Conservation (phyloP, 345 rosid species). For the Turnera subulata region DNA sequence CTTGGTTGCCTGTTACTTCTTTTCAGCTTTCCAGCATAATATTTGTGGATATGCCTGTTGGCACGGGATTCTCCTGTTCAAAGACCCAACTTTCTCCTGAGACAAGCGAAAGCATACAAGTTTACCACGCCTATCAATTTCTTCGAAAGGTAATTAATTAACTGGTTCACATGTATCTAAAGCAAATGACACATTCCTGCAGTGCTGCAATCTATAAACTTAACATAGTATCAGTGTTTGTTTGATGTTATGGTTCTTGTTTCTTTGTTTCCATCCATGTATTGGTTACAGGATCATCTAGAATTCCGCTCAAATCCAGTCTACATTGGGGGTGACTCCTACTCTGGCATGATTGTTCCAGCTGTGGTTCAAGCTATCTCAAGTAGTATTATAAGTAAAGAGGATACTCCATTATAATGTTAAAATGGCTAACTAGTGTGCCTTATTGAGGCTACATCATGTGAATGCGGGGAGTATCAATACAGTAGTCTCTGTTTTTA, state of each 20-base stretch:
- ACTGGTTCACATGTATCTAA: not conserved
- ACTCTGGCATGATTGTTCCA: constrained; percentile 57
- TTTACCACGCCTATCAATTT: constrained; percentile 42
- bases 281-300: constrained; percentile 63
- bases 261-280: not conserved
- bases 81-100: constrained; percentile 27
- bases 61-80: constrained; percentile 73
- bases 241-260: not conserved
- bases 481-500: too few relatives aligned
- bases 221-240: too few relatives aligned
- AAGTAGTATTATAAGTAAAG: constrained; percentile 51
- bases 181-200: too few relatives aligned
- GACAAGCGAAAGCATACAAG: constrained; percentile 47
- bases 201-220: too few relatives aligned
- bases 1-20: not conserved
- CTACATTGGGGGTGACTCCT: constrained; percentile 68
- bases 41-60: constrained; percentile 70
- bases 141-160: constrained; percentile 47
- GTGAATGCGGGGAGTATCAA: too few relatives aligned
- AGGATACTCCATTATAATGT: too few relatives aligned
- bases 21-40: constrained; percentile 58
- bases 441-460: too few relatives aligned
- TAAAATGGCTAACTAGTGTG: too few relatives aligned
- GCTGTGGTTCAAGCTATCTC: constrained; percentile 44
- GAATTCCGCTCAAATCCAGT: constrained; percentile 47